Conservation (phyloP, 208 protist species). For the Lotmaria passim region DNA sequence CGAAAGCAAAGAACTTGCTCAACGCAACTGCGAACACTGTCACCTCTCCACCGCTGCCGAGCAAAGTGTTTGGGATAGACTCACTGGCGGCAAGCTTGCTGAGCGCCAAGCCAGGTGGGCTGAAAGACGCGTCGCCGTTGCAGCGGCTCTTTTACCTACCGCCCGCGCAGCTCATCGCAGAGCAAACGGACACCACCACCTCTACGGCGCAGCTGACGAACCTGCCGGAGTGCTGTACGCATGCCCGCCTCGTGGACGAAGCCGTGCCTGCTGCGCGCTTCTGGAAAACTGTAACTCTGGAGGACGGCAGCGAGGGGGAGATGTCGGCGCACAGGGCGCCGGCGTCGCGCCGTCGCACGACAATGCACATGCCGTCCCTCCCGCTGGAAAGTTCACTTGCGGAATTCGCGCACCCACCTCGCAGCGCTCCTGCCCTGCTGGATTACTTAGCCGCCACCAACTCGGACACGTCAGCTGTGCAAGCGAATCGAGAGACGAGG, state of each 20-base stretch:
- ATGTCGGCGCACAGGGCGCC: background rate
- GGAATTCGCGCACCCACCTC: background rate
- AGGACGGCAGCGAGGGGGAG: background rate
- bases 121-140: constrained; percentile 4
- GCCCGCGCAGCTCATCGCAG: background rate
- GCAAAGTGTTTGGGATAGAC: background rate
- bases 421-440: background rate
- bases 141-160: constrained; percentile 14
- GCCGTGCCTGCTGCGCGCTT: too few relatives aligned
- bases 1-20: constrained; percentile 10
- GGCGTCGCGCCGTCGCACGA: background rate
- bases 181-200: background rate
- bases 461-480: background rate
- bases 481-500: background rate
- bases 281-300: background rate
- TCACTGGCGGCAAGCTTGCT: constrained; percentile 4
- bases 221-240: background rate
- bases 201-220: background rate
- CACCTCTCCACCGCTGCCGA: background rate
- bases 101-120: background rate
- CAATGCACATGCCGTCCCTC: background rate
- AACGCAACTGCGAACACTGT: background rate
- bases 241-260: background rate
- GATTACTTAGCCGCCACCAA: constrained; percentile 4
- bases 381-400: background rate